These are phyloP conservation scores for Solanum verrucosum DNA, from an alignment of 257 asterid species.

Conservation along the genomic window DNA sequence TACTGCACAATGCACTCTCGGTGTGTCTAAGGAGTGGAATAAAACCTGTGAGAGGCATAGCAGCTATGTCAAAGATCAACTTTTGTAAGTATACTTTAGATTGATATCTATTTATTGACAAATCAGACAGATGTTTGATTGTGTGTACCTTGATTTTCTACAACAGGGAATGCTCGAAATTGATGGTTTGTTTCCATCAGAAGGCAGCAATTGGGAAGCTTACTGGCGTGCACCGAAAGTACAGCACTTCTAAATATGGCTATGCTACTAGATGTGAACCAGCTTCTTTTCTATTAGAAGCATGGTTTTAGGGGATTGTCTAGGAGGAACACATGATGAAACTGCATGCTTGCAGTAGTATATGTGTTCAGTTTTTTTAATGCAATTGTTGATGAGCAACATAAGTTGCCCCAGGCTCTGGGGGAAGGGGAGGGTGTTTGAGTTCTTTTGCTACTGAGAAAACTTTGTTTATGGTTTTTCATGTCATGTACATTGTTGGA, in stretches of 20 bases:
- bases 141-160: background rate
- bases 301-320: background rate
- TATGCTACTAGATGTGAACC: conserved; percentile 25
- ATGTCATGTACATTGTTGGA: background rate
- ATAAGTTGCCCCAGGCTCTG: conserved; percentile 23
- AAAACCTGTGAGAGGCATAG: conserved; percentile 56
- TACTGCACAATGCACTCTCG: conserved; percentile 61
- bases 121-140: background rate
- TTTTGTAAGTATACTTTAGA: conserved; percentile 37
- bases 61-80: conserved; percentile 45
- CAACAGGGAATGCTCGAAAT: conserved; percentile 33
- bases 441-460: background rate
- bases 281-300: conserved; percentile 15
- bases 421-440: background rate
- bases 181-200: conserved; percentile 32
- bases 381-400: conserved; percentile 19
- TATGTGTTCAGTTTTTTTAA: background rate
- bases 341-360: background rate
- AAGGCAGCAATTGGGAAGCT: conserved; percentile 28
- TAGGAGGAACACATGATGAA: background rate
- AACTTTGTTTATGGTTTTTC: background rate
- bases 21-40: conserved; percentile 52
- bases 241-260: conserved; percentile 29
- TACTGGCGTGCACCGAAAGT: conserved; percentile 25
- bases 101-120: background rate